These are phyloP conservation scores for Phyllosticta paracitricarpa DNA, from an alignment of 2,329 filamentous ascomycete species.

Conservation along the genomic window DNA sequence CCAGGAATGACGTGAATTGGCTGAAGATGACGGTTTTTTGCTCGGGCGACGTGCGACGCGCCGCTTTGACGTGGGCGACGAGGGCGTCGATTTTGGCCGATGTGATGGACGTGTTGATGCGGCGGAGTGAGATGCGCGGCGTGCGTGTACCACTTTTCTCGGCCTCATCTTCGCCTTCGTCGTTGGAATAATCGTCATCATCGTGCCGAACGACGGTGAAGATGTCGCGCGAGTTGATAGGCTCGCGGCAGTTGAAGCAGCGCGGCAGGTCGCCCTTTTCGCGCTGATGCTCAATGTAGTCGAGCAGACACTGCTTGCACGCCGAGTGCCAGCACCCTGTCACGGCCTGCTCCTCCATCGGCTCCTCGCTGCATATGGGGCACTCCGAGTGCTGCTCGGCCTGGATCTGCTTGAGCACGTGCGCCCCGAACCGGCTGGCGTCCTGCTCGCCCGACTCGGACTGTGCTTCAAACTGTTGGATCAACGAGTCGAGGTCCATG, in stretches of 20 bases:
- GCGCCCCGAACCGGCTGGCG: constrained; percentile 68
- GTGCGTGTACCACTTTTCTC: constrained; percentile 19
- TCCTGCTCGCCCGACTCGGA: constrained; percentile 44
- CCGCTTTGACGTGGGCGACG: constrained; percentile 59
- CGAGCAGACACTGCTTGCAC: constrained; percentile 84
- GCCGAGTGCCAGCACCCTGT: constrained; percentile 97
- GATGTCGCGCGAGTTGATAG: constrained; percentile 71
- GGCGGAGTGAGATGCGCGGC: constrained; percentile 49
- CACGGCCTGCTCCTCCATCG: constrained; percentile 88
- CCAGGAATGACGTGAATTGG: constrained; percentile 93
- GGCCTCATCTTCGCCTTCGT: constrained; percentile 15
- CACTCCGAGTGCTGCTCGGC: constrained; percentile 84
- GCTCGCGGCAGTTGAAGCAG: constrained; percentile 84
- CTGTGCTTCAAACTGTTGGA: constrained; percentile 69
- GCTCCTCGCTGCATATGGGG: constrained; percentile 88
- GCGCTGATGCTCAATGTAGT: constrained; percentile 79
- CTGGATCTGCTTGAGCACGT: constrained; percentile 84
- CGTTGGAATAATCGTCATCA: constrained; percentile 27
- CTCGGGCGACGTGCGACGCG: constrained; percentile 54
- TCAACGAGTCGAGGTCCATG: constrained; percentile 84
- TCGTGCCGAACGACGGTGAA: constrained; percentile 87
- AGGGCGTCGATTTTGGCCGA: constrained; percentile 84
- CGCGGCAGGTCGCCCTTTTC: constrained; percentile 65
- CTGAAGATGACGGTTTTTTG: constrained; percentile 92
- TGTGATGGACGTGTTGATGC: constrained; percentile 54